A percentile compares a stretch with the other conserved stretches of the same genome.
These are phyloP conservation scores for Fusarium caatingaense DNA, from an alignment of 2,329 filamentous ascomycete genomes.

Conservation along the genomic window DNA sequence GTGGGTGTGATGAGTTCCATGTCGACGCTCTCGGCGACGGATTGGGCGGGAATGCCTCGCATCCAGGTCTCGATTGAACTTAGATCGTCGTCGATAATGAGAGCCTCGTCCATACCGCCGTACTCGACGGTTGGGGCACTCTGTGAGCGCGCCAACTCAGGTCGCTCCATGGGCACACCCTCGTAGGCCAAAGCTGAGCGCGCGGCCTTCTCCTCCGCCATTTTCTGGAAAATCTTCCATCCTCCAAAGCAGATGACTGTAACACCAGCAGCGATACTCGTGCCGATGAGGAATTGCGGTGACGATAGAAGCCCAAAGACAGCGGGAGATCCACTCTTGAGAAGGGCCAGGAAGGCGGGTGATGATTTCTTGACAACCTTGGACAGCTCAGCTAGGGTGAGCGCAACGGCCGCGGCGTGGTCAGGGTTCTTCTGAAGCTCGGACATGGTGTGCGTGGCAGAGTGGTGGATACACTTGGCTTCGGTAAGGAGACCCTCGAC, in stretches of 20 bases:
- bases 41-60: slow-evolving; percentile 63
- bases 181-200: slow-evolving; percentile 48
- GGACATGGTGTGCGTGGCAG: slow-evolving; percentile 83
- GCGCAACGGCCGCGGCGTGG: slow-evolving; percentile 90
- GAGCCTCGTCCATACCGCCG: slow-evolving; percentile 63
- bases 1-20: slow-evolving; percentile 70
- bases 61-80: slow-evolving; percentile 70
- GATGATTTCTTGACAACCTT: slow-evolving; percentile 85
- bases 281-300: slow-evolving; percentile 94
- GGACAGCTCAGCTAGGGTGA: slow-evolving; percentile 92
- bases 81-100: slow-evolving; percentile 68
- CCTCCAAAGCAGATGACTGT: slow-evolving; percentile 96
- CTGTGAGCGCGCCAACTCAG: slow-evolving; percentile 44
- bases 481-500: slow-evolving; percentile 85
- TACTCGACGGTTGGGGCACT: slow-evolving; percentile 45
- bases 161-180: slow-evolving; percentile 39
- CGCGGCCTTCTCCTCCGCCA: slow-evolving; percentile 60
- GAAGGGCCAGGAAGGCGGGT: slow-evolving; percentile 77
- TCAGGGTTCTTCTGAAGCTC: slow-evolving; percentile 80
- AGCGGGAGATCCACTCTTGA: slow-evolving; percentile 86
- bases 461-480: slow-evolving; percentile 88
- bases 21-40: slow-evolving; percentile 61
- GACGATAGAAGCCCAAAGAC: slow-evolving; percentile 88
- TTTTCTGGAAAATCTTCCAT: slow-evolving; percentile 96
- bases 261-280: slow-evolving; percentile 88